Percentiles rank a stretch among this genome's conserved stretches.
Evolutionary conservation across 441 rosid species (phyloP).

Genomic region (Iberis amara): DNA sequence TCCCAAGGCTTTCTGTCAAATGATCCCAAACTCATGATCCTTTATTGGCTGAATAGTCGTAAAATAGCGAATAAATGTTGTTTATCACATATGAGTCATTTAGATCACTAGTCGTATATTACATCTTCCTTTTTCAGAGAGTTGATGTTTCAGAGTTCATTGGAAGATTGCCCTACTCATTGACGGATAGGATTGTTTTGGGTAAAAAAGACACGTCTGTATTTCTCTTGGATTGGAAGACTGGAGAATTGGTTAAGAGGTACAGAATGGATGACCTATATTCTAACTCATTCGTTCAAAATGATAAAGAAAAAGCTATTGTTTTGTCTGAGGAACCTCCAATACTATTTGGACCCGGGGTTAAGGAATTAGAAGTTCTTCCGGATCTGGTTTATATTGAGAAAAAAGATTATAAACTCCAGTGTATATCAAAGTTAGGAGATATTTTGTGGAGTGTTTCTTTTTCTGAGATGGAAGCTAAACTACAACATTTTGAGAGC

Average conservation of each 20-base stretch:
- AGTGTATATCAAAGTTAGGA: slow-evolving; percentile 52
- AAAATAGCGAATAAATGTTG: not conserved
- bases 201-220: slow-evolving; percentile 63
- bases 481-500: slow-evolving; percentile 48
- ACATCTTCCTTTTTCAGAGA: slow-evolving; percentile 29
- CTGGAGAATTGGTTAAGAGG: slow-evolving; percentile 56
- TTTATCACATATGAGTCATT: slow-evolving; percentile 6
- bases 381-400: slow-evolving; percentile 49
- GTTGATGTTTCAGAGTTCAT: slow-evolving; percentile 54
- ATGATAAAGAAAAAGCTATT: slow-evolving; percentile 38
- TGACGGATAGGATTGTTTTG: slow-evolving; percentile 57
- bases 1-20: not conserved
- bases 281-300: slow-evolving; percentile 27
- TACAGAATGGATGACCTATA: slow-evolving; percentile 41
- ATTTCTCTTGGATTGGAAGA: slow-evolving; percentile 59
- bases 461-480: slow-evolving; percentile 74
- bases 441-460: slow-evolving; percentile 75
- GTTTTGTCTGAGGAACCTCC: slow-evolving; percentile 37
- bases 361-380: slow-evolving; percentile 28
- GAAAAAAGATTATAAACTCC: slow-evolving; percentile 69
- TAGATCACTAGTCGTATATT: slow-evolving; percentile 3
- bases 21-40: not conserved
- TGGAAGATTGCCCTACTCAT: slow-evolving; percentile 45
- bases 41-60: not conserved
- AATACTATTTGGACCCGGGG: slow-evolving; percentile 38